Percentiles rank a stretch among this genome's conserved stretches.
phyloP scores from a whole-genome alignment of 306 rosid genomes.

The Malus sieversii region DNA sequence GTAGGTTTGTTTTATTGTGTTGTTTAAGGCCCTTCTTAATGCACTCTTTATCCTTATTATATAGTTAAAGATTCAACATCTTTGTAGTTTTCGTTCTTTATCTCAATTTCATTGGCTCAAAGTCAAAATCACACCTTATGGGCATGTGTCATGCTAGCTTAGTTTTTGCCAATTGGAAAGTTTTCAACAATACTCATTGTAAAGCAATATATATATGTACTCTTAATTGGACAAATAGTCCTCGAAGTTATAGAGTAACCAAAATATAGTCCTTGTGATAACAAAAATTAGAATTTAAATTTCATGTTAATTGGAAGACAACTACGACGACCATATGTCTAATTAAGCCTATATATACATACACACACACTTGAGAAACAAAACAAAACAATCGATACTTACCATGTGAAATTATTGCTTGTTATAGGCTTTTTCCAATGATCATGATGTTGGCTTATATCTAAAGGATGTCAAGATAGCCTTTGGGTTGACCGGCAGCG shows the following conservation, averaged over 20 bases:
- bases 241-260: too few relatives aligned
- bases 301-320: too few relatives aligned
- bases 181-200: not conserved
- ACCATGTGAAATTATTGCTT: not conserved
- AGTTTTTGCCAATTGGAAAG: not conserved
- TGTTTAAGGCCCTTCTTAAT: not conserved
- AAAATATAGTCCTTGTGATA: too few relatives aligned
- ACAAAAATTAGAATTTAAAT: too few relatives aligned
- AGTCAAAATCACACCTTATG: not conserved
- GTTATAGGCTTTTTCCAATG: not conserved
- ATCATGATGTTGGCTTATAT: not conserved
- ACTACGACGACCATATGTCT: too few relatives aligned
- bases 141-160: not conserved
- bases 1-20: not conserved
- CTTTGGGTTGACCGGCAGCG: not conserved
- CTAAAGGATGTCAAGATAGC: not conserved
- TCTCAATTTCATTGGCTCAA: not conserved
- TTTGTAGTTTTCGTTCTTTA: too few relatives aligned
- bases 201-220: too few relatives aligned
- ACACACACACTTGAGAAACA: not conserved
- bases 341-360: not conserved
- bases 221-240: too few relatives aligned
- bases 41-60: not conserved
- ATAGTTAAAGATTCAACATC: not conserved
- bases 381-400: not conserved